phyloP scores from a whole-genome alignment of 148 eudicot genomes.

The Cornus suecica region DNA sequence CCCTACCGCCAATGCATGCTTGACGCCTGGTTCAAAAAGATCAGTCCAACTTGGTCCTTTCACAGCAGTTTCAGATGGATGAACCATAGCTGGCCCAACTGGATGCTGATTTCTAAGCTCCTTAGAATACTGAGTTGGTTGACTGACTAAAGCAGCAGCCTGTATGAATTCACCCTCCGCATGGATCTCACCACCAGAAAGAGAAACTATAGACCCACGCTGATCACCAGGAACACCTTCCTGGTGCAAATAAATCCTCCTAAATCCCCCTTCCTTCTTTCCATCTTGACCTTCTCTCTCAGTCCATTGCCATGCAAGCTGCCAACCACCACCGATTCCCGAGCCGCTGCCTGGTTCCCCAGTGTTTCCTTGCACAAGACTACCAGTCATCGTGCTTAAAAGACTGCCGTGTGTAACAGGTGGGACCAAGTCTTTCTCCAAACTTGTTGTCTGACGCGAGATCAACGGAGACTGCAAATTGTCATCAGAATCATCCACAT shows the following conservation, averaged over 20 bases:
- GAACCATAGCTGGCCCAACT: constrained; percentile 51
- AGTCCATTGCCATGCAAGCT: constrained; percentile 42
- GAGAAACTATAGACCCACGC: constrained; percentile 38
- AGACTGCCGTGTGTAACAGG: constrained; percentile 23
- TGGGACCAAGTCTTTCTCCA: constrained; percentile 29
- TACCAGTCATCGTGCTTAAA: constrained; percentile 13
- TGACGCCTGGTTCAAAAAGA: constrained; percentile 55
- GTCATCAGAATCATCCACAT: constrained; percentile 27
- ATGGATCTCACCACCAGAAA: constrained; percentile 30
- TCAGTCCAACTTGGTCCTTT: constrained; percentile 39
- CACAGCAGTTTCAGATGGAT: constrained; percentile 37
- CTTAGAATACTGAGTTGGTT: constrained; percentile 37
- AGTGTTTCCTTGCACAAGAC: constrained; percentile 16
- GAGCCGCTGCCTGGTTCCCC: constrained; percentile 28
- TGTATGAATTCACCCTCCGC: constrained; percentile 33
- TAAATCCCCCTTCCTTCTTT: constrained; percentile 35
- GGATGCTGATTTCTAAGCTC: constrained; percentile 35
- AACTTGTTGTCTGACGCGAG: constrained; percentile 33
- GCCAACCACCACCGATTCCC: constrained; percentile 58
- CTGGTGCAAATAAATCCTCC: constrained; percentile 42
- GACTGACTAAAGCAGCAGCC: constrained; percentile 53
- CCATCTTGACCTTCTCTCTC: constrained; percentile 38
- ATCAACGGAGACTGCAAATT: constrained; percentile 31
- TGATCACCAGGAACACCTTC: constrained; percentile 29
- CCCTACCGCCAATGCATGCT: constrained; percentile 48